Conservation (phyloP, 1,139 yeast species). For the Suhomyces yuchorum region DNA sequence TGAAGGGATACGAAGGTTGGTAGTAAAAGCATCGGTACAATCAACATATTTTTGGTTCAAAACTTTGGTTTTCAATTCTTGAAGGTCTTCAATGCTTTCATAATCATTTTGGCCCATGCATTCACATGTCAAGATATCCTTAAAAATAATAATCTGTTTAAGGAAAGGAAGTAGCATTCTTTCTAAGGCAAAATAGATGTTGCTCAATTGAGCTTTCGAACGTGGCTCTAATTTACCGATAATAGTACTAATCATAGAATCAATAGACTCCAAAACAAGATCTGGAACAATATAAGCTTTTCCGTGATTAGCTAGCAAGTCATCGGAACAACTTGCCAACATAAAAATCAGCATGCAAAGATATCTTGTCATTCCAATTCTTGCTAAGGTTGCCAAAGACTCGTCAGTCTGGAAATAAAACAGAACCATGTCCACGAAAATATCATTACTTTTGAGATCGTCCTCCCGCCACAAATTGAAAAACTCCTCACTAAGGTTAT, state of each 20-base stretch:
- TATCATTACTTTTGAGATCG: constrained; percentile 28
- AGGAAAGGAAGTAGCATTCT: constrained; percentile 37
- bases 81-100: constrained; percentile 22
- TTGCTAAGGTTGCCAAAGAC: constrained; percentile 37
- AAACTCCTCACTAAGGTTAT: constrained; percentile 22
- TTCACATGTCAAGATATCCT: constrained; percentile 35
- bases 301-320: background rate
- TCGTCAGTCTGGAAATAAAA: constrained; percentile 50
- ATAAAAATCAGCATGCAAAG: constrained; percentile 14
- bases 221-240: background rate
- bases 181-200: constrained; percentile 34
- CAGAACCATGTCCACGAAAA: constrained; percentile 40
- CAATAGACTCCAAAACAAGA: background rate
- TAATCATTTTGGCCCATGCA: constrained; percentile 29
- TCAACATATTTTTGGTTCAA: constrained; percentile 22
- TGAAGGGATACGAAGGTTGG: constrained; percentile 25
- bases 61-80: constrained; percentile 22
- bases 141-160: constrained; percentile 39
- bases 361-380: constrained; percentile 33
- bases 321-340: background rate
- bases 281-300: constrained; percentile 1
- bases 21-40: constrained; percentile 25
- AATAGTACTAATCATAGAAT: background rate
- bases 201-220: background rate
- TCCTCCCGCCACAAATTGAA: constrained; percentile 31